Evolutionary conservation across 2,329 filamentous ascomycete genomes (phyloP), one percentile per base, ranked within the genome.

Genomic region (Colletotrichum cordylinicola): DNA sequence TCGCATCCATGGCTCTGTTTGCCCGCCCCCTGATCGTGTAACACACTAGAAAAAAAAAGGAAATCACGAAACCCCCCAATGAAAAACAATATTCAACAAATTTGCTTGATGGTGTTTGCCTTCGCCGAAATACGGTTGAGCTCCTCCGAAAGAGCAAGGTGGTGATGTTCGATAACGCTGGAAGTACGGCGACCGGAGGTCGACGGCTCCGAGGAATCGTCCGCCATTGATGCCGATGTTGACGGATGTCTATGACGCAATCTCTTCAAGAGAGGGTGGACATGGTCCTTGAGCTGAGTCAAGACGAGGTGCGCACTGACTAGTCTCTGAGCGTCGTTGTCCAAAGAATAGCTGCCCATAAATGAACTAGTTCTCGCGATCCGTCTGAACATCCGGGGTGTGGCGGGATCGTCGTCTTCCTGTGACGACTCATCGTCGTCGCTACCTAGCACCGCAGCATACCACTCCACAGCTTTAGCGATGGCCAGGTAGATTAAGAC

Each of bases 211-310:
- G 58, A 48, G 6, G 67, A 62, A 12, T 39, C 56, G 15, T 55
- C 60, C n/a, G 29, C 31, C 60, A 64, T 64, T 8, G 18, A 43
- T 2, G 27, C 43, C 12, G 39, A 37, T 4, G 29, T 16, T 24
- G 58, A 39, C 43, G 58, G 68, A 12, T 70, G 68, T 61, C 58
- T 65, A 18, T 70, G 29, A 8, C 68, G 68, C 58, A 70, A 21
- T 12, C 68, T 55, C 68, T 70, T 70, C 33, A 65, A n/a, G 9
- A 70, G 68, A 29, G 68, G 68, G 60, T 70, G 56, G 29, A 70
- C 68, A 29, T 70, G 29, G 12, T 70, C 68, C n/a, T 43, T 43
- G 4, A 70, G 58, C n/a, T 70, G 68, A 13, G 68, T 70, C n/a
- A 70, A 31, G 29, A 70, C 68, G 2, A 70, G 21, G 39, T 70